A percentile compares a stretch with the other conserved stretches of the same genome.
These are phyloP conservation scores for Angomonas ambiguus DNA, from an alignment of 208 protist species.

Conservation along the genomic window DNA sequence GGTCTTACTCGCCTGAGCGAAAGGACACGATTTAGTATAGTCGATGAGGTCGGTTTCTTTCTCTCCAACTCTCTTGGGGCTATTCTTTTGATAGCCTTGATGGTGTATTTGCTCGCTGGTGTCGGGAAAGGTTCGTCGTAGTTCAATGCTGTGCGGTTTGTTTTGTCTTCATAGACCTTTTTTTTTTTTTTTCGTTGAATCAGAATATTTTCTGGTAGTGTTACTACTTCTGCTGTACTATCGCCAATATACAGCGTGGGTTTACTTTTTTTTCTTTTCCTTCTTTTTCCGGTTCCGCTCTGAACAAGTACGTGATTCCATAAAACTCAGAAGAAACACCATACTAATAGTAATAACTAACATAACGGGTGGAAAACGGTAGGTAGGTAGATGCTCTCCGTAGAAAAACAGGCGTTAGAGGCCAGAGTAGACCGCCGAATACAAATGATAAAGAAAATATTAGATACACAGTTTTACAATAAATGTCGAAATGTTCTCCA, in stretches of 20 bases:
- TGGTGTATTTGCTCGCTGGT: neutral
- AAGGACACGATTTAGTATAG: neutral
- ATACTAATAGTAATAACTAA: too few relatives aligned
- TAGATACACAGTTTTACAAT: slow-evolving; percentile 64
- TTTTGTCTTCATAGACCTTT: neutral
- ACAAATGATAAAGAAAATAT: slow-evolving; percentile 36
- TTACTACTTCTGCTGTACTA: too few relatives aligned
- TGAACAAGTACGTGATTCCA: too few relatives aligned
- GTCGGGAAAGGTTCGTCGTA: neutral
- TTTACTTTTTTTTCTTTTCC: neutral
- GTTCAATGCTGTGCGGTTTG: neutral
- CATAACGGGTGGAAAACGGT: neutral
- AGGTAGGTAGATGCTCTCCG: neutral
- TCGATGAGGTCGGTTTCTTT: neutral
- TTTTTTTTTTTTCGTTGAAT: slow-evolving; percentile 1
- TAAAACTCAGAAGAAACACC: too few relatives aligned
- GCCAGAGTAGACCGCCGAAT: slow-evolving; percentile 50
- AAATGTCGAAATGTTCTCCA: slow-evolving; percentile 41
- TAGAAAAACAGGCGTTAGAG: slow-evolving; percentile 18
- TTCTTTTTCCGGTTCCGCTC: neutral
- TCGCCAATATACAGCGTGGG: too few relatives aligned
- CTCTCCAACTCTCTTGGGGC: neutral
- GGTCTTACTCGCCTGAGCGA: slow-evolving; percentile 20
- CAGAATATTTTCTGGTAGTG: neutral
- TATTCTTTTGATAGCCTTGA: neutral